Evolutionary conservation across 2,329 filamentous ascomycete species (phyloP).

Genomic region (Elsinoe batatas): DNA sequence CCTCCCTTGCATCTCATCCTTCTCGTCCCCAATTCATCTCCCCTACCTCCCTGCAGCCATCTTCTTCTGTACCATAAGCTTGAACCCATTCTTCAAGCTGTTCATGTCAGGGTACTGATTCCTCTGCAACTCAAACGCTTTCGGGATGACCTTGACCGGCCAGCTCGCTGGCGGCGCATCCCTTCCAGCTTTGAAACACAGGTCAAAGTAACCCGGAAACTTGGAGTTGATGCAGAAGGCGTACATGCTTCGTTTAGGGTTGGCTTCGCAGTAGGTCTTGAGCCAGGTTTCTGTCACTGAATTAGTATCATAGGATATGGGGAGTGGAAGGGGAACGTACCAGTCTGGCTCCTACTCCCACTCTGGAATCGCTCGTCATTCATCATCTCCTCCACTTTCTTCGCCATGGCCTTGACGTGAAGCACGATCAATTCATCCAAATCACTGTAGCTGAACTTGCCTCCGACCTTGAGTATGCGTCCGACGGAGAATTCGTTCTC

Average conservation of each 20-base stretch:
- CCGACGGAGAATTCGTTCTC: slow-evolving; percentile 94
- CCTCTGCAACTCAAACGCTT: slow-evolving; percentile 83
- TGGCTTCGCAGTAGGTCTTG: slow-evolving; percentile 89
- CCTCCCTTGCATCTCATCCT: too few species aligned
- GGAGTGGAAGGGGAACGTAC: slow-evolving; percentile 41
- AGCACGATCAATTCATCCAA: slow-evolving; percentile 94
- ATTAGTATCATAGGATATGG: slow-evolving; percentile 7
- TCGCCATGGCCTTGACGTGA: slow-evolving; percentile 94
- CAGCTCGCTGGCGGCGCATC: slow-evolving; percentile 64
- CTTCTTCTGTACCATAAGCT: slow-evolving; percentile 61
- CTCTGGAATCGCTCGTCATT: slow-evolving; percentile 88
- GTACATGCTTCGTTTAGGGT: slow-evolving; percentile 86
- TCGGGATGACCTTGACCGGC: slow-evolving; percentile 82
- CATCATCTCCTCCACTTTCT: slow-evolving; percentile 95
- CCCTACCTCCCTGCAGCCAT: background rate
- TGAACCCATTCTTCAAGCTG: slow-evolving; percentile 94
- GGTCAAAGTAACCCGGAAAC: slow-evolving; percentile 86
- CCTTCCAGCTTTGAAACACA: slow-evolving; percentile 90
- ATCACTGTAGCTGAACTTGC: slow-evolving; percentile 88
- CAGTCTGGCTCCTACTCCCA: slow-evolving; percentile 68
- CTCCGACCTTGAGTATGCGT: slow-evolving; percentile 70
- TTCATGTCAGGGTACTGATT: slow-evolving; percentile 90
- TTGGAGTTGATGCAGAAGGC: slow-evolving; percentile 91
- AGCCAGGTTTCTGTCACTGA: slow-evolving; percentile 72
- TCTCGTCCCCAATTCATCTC: background rate